Percentiles rank a stretch among this genome's conserved stretches.
Conservation (phyloP, 106 monocot species). For the Phalaenopsis aphrodite region DNA sequence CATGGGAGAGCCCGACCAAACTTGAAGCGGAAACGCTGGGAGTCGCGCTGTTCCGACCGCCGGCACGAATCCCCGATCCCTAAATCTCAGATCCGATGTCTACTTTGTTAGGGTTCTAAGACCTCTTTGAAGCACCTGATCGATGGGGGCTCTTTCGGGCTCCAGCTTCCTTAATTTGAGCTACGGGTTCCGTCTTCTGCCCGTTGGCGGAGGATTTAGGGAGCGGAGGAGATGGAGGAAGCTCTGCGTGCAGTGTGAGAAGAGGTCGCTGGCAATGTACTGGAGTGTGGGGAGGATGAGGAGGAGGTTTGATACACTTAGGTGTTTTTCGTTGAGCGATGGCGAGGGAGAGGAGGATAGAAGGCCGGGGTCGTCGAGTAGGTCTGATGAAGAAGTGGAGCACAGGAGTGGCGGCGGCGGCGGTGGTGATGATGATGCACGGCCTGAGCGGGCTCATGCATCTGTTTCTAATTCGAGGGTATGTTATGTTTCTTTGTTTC, state of each 20-base stretch:
- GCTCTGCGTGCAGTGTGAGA: constrained; percentile 14
- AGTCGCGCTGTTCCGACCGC: neutral
- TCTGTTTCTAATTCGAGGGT: constrained; percentile 34
- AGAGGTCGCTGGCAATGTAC: neutral
- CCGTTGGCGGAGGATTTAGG: neutral
- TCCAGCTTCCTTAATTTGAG: constrained; percentile 30
- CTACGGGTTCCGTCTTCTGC: constrained; percentile 14
- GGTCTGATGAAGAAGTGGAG: constrained; percentile 25
- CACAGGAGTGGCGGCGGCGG: constrained; percentile 20
- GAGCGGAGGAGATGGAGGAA: constrained; percentile 13
- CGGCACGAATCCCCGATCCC: neutral
- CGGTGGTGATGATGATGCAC: constrained; percentile 16
- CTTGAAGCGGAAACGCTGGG: too few species aligned
- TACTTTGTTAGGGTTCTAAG: neutral
- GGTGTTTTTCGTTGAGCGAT: constrained; percentile 25
- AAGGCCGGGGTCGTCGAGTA: constrained; percentile 10
- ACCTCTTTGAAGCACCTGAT: neutral
- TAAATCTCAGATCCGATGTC: neutral
- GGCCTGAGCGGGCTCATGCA: constrained; percentile 17
- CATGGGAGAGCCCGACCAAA: too few species aligned
- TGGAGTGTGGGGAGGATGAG: constrained; percentile 7
- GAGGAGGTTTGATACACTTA: constrained; percentile 21
- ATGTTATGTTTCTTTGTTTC: neutral
- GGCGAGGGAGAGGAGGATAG: constrained; percentile 21
- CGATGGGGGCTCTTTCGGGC: constrained; percentile 44